phyloP scores from a whole-genome alignment of 2,329 filamentous ascomycete genomes.

The Trichoderma endophyticum region DNA sequence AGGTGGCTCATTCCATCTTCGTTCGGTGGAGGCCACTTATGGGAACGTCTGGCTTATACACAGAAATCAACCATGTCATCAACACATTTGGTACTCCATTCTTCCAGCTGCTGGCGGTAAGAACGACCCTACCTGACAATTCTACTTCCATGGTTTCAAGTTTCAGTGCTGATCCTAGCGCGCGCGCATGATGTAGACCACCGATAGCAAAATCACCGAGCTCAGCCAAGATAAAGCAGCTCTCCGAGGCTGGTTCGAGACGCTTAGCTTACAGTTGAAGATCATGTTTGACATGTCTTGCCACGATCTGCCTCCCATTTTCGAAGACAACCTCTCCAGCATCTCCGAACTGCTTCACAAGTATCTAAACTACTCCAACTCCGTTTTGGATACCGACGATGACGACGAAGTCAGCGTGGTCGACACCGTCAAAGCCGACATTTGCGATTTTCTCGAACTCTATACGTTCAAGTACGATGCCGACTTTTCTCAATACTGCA shows the following conservation, averaged over 20 bases:
- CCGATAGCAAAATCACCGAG: conserved; percentile 68
- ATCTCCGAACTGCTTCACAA: conserved; percentile 83
- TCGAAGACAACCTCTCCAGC: conserved; percentile 79
- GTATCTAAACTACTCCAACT: conserved; percentile 86
- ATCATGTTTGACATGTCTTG: conserved; percentile 96
- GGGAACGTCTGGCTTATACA: conserved; percentile 86
- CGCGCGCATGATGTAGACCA: conserved; percentile 45
- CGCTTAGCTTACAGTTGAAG: conserved; percentile 84
- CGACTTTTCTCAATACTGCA: conserved; percentile 76
- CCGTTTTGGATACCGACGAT: conserved; percentile 77
- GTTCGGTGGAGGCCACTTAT: conserved; percentile 93
- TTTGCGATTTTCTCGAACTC: conserved; percentile 85
- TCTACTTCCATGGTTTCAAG: neutral
- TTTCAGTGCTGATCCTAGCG: conserved; percentile 20
- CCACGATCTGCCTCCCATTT: conserved; percentile 90
- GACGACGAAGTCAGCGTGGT: conserved; percentile 83
- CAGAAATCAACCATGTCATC: conserved; percentile 95
- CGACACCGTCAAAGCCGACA: conserved; percentile 87
- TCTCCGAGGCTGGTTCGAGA: conserved; percentile 76
- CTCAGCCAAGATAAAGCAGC: conserved; percentile 72
- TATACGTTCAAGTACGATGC: conserved; percentile 96
- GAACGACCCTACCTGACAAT: conserved; percentile 19
- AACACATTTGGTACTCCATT: conserved; percentile 80
- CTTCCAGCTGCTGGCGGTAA: conserved; percentile 71
- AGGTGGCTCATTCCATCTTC: conserved; percentile 98